Evolutionary conservation across 2,329 filamentous ascomycete genomes (phyloP).

Genomic region (Acrocalymma vagum): DNA sequence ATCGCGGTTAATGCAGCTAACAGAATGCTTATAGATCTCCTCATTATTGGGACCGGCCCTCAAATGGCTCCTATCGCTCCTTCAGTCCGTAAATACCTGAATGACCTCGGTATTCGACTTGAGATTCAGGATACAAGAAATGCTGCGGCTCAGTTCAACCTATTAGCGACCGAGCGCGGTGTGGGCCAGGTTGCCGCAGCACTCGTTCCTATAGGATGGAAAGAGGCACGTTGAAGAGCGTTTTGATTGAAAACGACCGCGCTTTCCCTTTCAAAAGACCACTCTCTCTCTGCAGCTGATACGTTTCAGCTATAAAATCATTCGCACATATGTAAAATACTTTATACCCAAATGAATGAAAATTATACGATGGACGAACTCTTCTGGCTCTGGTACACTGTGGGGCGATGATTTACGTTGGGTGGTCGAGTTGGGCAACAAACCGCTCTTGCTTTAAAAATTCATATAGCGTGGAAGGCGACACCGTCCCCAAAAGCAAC

Average conservation of each 20-base stretch:
- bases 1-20: conserved; percentile 17
- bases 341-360: not conserved
- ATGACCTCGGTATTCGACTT: conserved; percentile 80
- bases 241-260: no score
- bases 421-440: no score
- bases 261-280: no score
- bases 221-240: conserved; percentile 55
- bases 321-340: no score
- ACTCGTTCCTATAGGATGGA: conserved; percentile 86
- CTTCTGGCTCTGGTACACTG: no score
- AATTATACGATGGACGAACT: not conserved
- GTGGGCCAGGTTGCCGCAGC: conserved; percentile 86
- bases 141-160: conserved; percentile 91
- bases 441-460: no score
- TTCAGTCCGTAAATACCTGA: conserved; percentile 75
- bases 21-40: conserved; percentile 67
- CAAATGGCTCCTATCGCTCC: conserved; percentile 80
- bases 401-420: no score
- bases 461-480: no score
- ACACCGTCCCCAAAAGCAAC: no score
- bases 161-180: conserved; percentile 93
- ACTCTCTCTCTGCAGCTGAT: no score
- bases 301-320: no score
- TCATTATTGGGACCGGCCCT: conserved; percentile 87
- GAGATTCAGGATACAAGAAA: conserved; percentile 94